A percentile compares a stretch with the other conserved stretches of the same genome.
These are phyloP conservation scores for Agrostemma githago DNA, from an alignment of 148 eudicot genomes.

Conservation along the genomic window DNA sequence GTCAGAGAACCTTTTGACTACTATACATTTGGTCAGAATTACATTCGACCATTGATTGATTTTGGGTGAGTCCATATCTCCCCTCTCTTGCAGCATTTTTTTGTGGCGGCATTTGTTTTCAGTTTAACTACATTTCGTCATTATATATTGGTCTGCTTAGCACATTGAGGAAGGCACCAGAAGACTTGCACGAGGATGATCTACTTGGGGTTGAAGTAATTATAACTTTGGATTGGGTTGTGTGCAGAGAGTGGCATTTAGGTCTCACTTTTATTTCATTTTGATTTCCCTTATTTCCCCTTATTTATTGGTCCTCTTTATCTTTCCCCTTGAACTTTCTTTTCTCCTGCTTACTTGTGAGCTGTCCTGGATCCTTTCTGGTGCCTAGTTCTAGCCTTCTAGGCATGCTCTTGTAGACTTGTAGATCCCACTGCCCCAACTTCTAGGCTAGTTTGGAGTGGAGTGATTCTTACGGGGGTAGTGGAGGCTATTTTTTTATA, in stretches of 20 bases:
- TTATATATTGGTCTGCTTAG: not conserved
- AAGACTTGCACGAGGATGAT: not conserved
- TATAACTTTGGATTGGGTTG: not conserved
- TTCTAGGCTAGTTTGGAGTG: not conserved
- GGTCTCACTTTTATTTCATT: not conserved
- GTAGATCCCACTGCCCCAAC: not conserved
- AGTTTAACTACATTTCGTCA: not conserved
- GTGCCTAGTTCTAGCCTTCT: not conserved
- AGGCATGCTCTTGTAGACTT: not conserved
- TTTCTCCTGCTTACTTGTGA: not conserved
- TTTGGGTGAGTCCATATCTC: slow-evolving; percentile 56
- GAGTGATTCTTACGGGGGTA: not conserved
- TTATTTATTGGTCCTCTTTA: not conserved
- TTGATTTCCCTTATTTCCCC: not conserved
- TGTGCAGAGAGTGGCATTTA: not conserved
- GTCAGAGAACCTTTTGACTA: slow-evolving; percentile 88
- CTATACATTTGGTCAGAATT: slow-evolving; percentile 74
- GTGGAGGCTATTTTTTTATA: not conserved
- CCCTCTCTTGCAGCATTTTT: slow-evolving; percentile 1
- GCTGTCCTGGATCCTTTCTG: not conserved
- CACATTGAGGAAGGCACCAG: not conserved
- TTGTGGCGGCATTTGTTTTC: not conserved
- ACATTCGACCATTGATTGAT: slow-evolving; percentile 79
- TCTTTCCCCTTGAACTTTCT: not conserved
- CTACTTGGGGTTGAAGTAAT: not conserved